Evolutionary conservation across 805 yeast species (phyloP), one percentile per base, ranked within the genome.

Genomic region (Metschnikowia vanudenii): DNA sequence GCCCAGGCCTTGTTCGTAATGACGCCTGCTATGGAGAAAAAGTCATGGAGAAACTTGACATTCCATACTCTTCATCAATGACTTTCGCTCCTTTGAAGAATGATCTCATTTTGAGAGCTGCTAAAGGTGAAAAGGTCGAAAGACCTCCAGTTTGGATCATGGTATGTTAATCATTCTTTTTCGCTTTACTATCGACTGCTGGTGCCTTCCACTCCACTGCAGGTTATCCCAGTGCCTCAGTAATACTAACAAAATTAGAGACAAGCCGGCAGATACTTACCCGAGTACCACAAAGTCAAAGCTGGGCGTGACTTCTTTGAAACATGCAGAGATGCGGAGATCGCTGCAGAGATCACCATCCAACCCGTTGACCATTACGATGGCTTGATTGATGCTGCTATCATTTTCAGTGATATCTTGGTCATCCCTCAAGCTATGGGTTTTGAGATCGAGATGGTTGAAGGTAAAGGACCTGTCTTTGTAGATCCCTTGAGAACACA

Each of bases 361-460:
- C 99, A 94, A 70, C 99, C 99, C 4, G 80, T 94, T 46, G 88
- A 84, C 45, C 96, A 88, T 58, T 94, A 81, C 61, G 84, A 84
- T 46, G 97, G 96, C 0, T 74, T 91, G 45, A 78, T 92, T 40
- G 99, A 94, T 62, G 98, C 98, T 4, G 99, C 99, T 4, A 94
- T 94, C 56, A 94, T 94, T 47, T 94, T 94, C 72, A 84, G 91
- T 63, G 99, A 94, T 64, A 94, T 94, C 57, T 74, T 94, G 49
- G 99, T 94, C 32, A 85, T 94, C 45, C 99, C 99, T 2, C 98
- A 94, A 69, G 99, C 97, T 11, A 84, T 94, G 90, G 99, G 99
- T 12, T 88, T 91, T 86, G 83, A 80, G 44, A 96, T 94, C 35
- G 84, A 85, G 62, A 92, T 94, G 96, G 72, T 88, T 36, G 98